A percentile compares a stretch with the other conserved stretches of the same genome.
Conservation (phyloP, 257 asterid species). For the Ligustrum vulgare region DNA sequence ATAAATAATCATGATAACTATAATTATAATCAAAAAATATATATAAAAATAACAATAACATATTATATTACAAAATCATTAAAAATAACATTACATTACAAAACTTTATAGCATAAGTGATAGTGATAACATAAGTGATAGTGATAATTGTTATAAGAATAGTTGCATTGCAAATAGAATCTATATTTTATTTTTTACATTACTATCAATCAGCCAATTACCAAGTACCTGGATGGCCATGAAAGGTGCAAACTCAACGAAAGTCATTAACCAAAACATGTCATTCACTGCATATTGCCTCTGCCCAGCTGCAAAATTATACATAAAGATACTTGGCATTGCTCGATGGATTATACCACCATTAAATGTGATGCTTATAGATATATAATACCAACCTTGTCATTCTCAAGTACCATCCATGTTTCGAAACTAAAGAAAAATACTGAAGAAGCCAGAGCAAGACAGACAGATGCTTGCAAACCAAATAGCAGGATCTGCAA, state of each 20-base stretch:
- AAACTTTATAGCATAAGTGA: too few species aligned
- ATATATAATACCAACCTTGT: conserved; percentile 54
- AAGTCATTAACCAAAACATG: conserved; percentile 93
- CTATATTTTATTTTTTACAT: too few species aligned
- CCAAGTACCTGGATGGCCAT: conserved; percentile 72
- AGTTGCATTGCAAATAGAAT: too few species aligned
- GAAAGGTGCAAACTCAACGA: conserved; percentile 61
- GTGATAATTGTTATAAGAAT: too few species aligned
- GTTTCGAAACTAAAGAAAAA: conserved; percentile 76
- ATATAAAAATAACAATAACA: too few species aligned
- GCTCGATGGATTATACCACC: conserved; percentile 2
- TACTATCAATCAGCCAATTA: conserved; percentile 60
- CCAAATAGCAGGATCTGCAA: conserved; percentile 53
- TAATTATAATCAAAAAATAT: too few species aligned
- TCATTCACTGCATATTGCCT: conserved; percentile 83
- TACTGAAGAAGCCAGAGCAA: conserved; percentile 74
- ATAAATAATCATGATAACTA: too few species aligned
- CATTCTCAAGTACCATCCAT: conserved; percentile 86
- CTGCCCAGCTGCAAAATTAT: conserved; percentile 67
- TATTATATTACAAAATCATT: too few species aligned
- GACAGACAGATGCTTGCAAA: conserved; percentile 60
- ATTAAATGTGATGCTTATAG: conserved; percentile 12
- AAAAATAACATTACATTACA: too few species aligned
- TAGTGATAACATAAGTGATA: too few species aligned
- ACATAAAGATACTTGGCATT: not conserved